Percentiles rank a stretch among this genome's conserved stretches.
These are phyloP conservation scores for Sambucus nigra DNA, from an alignment of 129 eudicot species.

Conservation along the genomic window DNA sequence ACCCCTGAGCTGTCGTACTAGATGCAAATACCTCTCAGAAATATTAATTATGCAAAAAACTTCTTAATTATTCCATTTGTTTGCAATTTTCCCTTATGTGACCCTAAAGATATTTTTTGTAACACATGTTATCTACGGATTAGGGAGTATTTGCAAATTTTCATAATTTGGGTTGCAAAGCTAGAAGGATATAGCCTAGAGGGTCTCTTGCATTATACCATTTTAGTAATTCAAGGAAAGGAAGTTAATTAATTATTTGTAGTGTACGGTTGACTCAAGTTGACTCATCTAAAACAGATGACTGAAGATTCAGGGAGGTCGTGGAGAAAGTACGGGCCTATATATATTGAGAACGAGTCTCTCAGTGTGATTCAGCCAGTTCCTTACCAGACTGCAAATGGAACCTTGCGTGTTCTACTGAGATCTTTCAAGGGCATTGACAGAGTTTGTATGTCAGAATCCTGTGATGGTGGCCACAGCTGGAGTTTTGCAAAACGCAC, in stretches of 20 bases:
- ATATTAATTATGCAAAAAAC: too few species aligned
- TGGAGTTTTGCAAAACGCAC: conserved; percentile 83
- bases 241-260: neutral
- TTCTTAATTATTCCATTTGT: too few species aligned
- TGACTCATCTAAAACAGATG: conserved; percentile 40
- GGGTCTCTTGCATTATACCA: too few species aligned
- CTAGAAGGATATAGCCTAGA: too few species aligned
- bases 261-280: neutral
- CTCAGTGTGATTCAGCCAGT: conserved; percentile 93
- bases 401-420: conserved; percentile 60
- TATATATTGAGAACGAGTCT: conserved; percentile 45
- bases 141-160: too few species aligned
- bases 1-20: too few species aligned
- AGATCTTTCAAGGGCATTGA: conserved; percentile 71
- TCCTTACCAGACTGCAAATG: conserved; percentile 81
- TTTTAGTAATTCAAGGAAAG: neutral
- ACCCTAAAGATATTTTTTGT: too few species aligned
- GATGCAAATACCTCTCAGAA: too few species aligned
- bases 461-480: conserved; percentile 73
- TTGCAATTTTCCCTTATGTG: too few species aligned
- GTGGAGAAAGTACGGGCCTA: conserved; percentile 90
- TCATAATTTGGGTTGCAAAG: too few species aligned
- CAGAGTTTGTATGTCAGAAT: conserved; percentile 87
- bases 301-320: conserved; percentile 80
- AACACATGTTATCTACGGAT: too few species aligned